Conservation (phyloP, 805 yeast species). For the Saccharomycopsis synnaedendra region DNA sequence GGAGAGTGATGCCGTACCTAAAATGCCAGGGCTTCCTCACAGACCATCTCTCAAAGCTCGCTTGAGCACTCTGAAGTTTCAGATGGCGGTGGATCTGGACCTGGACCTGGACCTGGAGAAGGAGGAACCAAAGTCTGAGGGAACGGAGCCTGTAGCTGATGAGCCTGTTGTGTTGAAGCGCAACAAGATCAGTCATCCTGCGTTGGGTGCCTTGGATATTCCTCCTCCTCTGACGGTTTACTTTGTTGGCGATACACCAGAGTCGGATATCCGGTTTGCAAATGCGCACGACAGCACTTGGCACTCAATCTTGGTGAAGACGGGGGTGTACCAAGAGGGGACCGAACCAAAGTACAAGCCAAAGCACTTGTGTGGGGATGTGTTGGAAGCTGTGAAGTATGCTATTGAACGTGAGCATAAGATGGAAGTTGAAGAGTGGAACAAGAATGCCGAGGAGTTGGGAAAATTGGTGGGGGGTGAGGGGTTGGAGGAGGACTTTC, state of each 20-base stretch:
- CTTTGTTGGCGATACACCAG: conserved; percentile 87
- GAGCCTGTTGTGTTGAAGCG: conserved; percentile 1
- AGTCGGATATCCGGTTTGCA: conserved; percentile 79
- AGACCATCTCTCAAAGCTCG: conserved; percentile 12
- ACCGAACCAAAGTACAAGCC: conserved; percentile 72
- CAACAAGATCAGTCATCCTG: no score
- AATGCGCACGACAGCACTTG: conserved; percentile 77
- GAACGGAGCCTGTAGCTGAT: not conserved
- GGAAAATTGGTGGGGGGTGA: not conserved
- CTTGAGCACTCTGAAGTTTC: conserved; percentile 16
- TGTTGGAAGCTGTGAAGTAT: conserved; percentile 70
- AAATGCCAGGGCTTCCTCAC: not conserved
- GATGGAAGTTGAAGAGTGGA: conserved; percentile 67
- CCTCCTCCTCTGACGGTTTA: conserved; percentile 83
- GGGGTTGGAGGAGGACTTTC: no score
- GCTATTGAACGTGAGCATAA: conserved; percentile 76
- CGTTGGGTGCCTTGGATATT: conserved; percentile 29
- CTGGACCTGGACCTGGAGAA: conserved; percentile 22
- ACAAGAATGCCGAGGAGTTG: conserved; percentile 21
- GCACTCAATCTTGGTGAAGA: conserved; percentile 76
- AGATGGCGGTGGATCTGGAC: conserved; percentile 19
- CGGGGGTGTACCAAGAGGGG: conserved; percentile 80
- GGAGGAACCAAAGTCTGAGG: conserved; percentile 20
- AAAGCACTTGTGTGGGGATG: conserved; percentile 60
- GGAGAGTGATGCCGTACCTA: conserved; percentile 17